Conservation (phyloP, 257 asterid genomes). For the Capsicum pubescens region DNA sequence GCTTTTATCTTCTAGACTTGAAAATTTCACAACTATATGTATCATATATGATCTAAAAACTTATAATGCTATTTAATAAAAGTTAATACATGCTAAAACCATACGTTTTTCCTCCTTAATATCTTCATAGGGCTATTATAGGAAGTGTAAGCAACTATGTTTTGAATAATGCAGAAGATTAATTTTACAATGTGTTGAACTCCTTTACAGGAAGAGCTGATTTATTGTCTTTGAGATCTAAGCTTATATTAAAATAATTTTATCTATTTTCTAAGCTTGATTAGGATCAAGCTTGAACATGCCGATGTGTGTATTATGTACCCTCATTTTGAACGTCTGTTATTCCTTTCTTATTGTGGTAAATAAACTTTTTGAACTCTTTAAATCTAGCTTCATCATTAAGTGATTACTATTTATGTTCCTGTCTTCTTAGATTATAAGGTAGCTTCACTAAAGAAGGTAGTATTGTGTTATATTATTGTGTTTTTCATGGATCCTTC, state of each 20-base stretch:
- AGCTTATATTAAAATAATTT: background rate
- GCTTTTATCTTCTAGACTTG: too few relatives aligned
- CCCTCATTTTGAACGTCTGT: constrained; percentile 9
- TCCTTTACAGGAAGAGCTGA: constrained; percentile 19
- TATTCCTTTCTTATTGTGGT: background rate
- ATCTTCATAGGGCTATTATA: constrained; percentile 74
- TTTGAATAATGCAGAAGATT: constrained; percentile 56
- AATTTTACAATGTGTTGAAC: constrained; percentile 32
- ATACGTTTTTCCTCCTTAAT: background rate
- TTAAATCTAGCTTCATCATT: background rate
- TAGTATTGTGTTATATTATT: background rate
- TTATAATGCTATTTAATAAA: too few relatives aligned
- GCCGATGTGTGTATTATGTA: background rate
- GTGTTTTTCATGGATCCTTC: background rate
- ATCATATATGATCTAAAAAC: too few relatives aligned
- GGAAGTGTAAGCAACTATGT: constrained; percentile 92
- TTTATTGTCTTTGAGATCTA: constrained; percentile 16
- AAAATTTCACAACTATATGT: too few relatives aligned
- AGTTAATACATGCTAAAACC: too few relatives aligned
- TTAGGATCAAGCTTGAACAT: constrained; percentile 5
- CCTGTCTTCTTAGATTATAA: background rate
- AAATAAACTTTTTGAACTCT: constrained; percentile 1
- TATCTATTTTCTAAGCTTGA: background rate
- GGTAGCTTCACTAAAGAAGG: background rate
- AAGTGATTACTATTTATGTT: background rate